These are phyloP conservation scores for Eucalyptus lansdowneana DNA, from an alignment of 345 rosid genomes.

Conservation along the genomic window DNA sequence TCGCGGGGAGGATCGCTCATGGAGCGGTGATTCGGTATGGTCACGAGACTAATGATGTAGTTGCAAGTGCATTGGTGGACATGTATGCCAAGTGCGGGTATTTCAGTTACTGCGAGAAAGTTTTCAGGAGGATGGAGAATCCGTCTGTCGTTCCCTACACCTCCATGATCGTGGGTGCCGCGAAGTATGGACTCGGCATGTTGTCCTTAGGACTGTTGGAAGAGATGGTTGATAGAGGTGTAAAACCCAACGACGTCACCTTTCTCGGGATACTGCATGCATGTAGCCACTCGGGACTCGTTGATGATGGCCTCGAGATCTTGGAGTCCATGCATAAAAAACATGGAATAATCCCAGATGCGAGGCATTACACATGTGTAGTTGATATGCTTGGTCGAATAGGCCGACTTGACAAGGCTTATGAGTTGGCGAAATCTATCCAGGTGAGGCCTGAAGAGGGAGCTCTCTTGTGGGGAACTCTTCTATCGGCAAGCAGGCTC, in stretches of 20 bases:
- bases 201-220: constrained; percentile 26
- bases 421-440: constrained; percentile 37
- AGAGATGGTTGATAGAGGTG: constrained; percentile 39
- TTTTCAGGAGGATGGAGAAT: constrained; percentile 28
- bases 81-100: constrained; percentile 80
- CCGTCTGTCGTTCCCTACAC: constrained; percentile 63
- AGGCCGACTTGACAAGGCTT: constrained; percentile 69
- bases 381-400: constrained; percentile 77
- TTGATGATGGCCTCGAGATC: constrained; percentile 43
- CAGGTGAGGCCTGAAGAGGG: constrained; percentile 26
- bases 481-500: constrained; percentile 65
- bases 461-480: constrained; percentile 65
- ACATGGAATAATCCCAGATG: constrained; percentile 36
- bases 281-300: constrained; percentile 78
- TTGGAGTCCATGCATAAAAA: constrained; percentile 36
- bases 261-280: constrained; percentile 61
- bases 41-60: constrained; percentile 32
- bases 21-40: constrained; percentile 41
- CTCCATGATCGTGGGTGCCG: constrained; percentile 59
- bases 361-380: constrained; percentile 63
- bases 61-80: constrained; percentile 61
- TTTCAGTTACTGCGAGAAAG: constrained; percentile 37
- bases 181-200: constrained; percentile 42
- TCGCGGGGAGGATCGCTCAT: constrained; percentile 48
- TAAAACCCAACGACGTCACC: constrained; percentile 66